Conservation (phyloP, 331 rosid species). For the Malus hybrid region DNA sequence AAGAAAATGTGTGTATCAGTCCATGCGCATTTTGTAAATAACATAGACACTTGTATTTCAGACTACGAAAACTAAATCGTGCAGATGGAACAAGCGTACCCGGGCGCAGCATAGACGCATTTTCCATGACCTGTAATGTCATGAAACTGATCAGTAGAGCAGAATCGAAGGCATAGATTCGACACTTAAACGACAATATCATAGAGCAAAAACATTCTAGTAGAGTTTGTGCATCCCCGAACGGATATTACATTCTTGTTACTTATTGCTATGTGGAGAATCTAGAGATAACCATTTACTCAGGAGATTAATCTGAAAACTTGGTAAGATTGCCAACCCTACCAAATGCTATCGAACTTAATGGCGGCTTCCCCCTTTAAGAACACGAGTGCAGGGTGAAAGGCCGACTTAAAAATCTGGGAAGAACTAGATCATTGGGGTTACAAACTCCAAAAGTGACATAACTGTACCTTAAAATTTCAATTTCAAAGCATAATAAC, state of each 20-base stretch:
- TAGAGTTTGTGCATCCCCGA: not conserved
- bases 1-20: not conserved
- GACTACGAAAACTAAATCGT: not conserved
- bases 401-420: not conserved
- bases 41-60: not conserved
- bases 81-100: conserved; percentile 34
- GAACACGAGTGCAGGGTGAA: not conserved
- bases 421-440: not conserved
- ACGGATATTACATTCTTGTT: not conserved
- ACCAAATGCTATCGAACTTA: not conserved
- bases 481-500: not conserved
- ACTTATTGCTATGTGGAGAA: not conserved
- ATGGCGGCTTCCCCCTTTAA: not conserved
- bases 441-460: too few relatives aligned
- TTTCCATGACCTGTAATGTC: conserved; percentile 65
- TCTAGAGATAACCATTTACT: not conserved
- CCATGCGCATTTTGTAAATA: not conserved
- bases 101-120: conserved; percentile 49
- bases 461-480: too few relatives aligned
- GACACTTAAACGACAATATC: not conserved
- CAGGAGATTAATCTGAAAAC: not conserved
- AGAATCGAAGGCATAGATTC: not conserved
- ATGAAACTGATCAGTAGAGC: conserved; percentile 4
- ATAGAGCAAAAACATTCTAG: not conserved
- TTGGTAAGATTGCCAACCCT: not conserved